A percentile compares a stretch with the other conserved stretches of the same genome.
Evolutionary conservation across 139 green algal genomes (phyloP).

Genomic region (Closterium sp.): DNA sequence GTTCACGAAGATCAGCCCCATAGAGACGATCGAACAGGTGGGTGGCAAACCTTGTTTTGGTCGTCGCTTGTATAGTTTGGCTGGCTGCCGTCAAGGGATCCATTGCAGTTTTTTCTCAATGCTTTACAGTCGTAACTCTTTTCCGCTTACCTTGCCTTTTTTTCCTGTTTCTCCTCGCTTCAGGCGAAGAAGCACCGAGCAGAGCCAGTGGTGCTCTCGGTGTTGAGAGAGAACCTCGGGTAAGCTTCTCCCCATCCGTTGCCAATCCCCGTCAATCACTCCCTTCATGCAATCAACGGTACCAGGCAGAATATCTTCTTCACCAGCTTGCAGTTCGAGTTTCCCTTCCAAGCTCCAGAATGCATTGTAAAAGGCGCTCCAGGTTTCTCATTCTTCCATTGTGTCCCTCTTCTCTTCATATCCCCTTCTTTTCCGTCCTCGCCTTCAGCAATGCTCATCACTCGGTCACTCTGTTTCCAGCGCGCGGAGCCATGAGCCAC

Average conservation of each 20-base stretch:
- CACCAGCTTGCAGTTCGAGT: too few species aligned
- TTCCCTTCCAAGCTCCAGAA: too few species aligned
- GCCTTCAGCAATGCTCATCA: neutral
- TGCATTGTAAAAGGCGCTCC: too few species aligned
- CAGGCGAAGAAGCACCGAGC: neutral
- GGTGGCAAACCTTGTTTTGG: neutral
- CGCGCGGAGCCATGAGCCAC: slow-evolving; percentile 15
- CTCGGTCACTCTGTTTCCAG: slow-evolving; percentile 20
- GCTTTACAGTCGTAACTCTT: neutral
- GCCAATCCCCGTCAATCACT: neutral
- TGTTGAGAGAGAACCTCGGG: neutral
- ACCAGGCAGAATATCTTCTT: too few species aligned
- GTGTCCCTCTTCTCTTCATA: too few species aligned
- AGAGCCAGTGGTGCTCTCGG: neutral
- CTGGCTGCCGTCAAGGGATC: too few species aligned
- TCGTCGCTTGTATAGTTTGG: neutral
- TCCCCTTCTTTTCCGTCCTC: too few species aligned
- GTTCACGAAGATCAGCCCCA: neutral
- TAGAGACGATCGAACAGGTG: neutral
- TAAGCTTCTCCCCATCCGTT: neutral
- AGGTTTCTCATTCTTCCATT: too few species aligned
- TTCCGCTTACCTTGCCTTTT: neutral
- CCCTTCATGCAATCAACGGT: neutral
- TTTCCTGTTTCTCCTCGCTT: neutral
- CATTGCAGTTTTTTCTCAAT: too few species aligned